Base-by-base conservation (phyloP, 2,329 filamentous ascomycete species). In the Aspergillus clavatus region DNA sequence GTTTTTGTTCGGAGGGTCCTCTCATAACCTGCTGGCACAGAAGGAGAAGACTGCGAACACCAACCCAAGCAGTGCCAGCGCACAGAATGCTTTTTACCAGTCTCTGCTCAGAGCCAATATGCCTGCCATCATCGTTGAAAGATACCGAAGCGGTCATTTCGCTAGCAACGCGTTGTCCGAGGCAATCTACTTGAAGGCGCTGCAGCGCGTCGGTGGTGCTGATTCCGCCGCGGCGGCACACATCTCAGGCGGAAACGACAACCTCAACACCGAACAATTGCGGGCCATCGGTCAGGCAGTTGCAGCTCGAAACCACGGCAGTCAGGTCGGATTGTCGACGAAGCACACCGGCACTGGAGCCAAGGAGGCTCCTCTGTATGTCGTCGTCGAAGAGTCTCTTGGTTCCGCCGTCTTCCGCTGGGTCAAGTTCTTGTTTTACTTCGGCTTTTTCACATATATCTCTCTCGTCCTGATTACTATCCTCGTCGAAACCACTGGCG, bases 51-150 rank as follows among this genome's bases (percentile, higher is more conserved):
- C 87, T 19, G 94, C 93, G 28, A 98, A 97, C 70, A 86, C 89
- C 68, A 95, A 95, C 59, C 89, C 93, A 1, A 80, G 76, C 48
- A 97, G 89, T 67, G 85, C 89, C 22, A 86, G 86, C 35, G 84
- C 89, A 16, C 93, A 98, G 67, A 93, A 91, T 65, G 85, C 87
- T 12, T 96, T 98, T 67, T 98, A 98, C 65, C 86, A 91, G 63
- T 84, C 90, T 37, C 80, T 98, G 11, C 77, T 96, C 44, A 86
- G 87, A 63, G 89, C 91, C 41, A 93, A 94, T 61, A 90, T 96
- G 86, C 88, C 91, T 14, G 85, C 89, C 41, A 95, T 98, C 52
- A 75, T 98, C 45, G 80, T 96, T 48, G 89, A 97, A 68, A 79
- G 93, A 59, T 93, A 95, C 67, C 83, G 89, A 63, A 89, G 86